phyloP scores from a whole-genome alignment of 331 rosid species.

The Malus hybrid region DNA sequence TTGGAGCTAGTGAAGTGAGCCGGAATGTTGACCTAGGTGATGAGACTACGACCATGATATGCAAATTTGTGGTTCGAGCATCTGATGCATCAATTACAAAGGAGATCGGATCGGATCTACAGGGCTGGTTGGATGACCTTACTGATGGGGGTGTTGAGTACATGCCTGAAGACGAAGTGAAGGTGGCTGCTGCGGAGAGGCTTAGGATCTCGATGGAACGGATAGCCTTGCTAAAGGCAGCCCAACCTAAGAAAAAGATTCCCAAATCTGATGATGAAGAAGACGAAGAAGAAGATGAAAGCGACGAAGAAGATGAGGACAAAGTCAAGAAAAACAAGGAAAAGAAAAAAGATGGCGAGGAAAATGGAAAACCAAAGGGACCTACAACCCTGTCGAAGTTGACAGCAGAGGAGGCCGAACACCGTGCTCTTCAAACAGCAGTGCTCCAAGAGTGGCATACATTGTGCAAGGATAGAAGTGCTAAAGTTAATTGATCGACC shows the following conservation, averaged over 20 bases:
- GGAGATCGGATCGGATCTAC: conserved; percentile 89
- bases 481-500: conserved; percentile 45
- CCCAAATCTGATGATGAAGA: conserved; percentile 36
- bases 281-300: conserved; percentile 16
- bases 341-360: conserved; percentile 43
- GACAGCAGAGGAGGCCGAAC: conserved; percentile 95
- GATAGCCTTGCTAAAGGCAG: conserved; percentile 90
- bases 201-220: conserved; percentile 92
- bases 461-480: conserved; percentile 73
- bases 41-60: conserved; percentile 91
- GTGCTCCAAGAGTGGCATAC: conserved; percentile 97
- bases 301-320: conserved; percentile 27
- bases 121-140: conserved; percentile 97
- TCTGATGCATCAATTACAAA: conserved; percentile 86
- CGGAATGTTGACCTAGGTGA: conserved; percentile 96
- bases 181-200: conserved; percentile 86
- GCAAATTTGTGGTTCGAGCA: conserved; percentile 93
- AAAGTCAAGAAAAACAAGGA: conserved; percentile 27
- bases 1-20: conserved; percentile 99
- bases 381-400: conserved; percentile 84
- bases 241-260: conserved; percentile 68
- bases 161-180: conserved; percentile 98
- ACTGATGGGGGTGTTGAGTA: conserved; percentile 97
- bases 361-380: conserved; percentile 64
- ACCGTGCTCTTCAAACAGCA: conserved; percentile 96